Conservation (phyloP, 2,329 filamentous ascomycete species). For the Endoconidiophora polonica region DNA sequence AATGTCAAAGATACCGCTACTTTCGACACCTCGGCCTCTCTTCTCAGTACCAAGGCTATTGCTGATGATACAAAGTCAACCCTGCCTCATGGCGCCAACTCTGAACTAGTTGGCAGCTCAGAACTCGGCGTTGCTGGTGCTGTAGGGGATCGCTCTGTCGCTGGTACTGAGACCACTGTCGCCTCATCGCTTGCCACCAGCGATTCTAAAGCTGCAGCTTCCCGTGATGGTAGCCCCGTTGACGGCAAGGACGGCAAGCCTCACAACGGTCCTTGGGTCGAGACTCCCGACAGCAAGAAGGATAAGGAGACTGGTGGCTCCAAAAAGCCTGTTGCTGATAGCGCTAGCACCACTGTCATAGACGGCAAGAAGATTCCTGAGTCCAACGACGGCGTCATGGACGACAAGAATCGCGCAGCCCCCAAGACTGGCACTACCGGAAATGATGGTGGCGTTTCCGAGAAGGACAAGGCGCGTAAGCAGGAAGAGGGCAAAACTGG, state of each 20-base stretch:
- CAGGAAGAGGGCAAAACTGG: slow-evolving; percentile 48
- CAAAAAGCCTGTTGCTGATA: slow-evolving; percentile 23
- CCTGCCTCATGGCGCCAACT: slow-evolving; percentile 25
- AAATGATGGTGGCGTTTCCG: slow-evolving; percentile 75
- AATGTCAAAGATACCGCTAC: background rate
- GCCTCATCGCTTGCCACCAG: background rate
- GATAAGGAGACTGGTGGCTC: slow-evolving; percentile 16
- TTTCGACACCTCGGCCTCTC: background rate
- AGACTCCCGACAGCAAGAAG: slow-evolving; percentile 27
- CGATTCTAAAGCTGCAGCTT: slow-evolving; percentile 6
- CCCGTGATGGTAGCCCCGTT: slow-evolving; percentile 54
- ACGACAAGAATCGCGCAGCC: slow-evolving; percentile 58
- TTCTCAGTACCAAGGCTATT: slow-evolving; percentile 6
- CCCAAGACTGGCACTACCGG: slow-evolving; percentile 78
- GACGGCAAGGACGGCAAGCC: slow-evolving; percentile 91
- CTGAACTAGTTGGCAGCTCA: slow-evolving; percentile 21
- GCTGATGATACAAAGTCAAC: slow-evolving; percentile 21
- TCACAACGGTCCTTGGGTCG: slow-evolving; percentile 68
- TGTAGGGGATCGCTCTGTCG: background rate
- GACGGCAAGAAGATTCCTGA: slow-evolving; percentile 46
- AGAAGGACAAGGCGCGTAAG: slow-evolving; percentile 65
- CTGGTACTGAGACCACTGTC: slow-evolving; percentile 2
- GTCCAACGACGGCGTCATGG: slow-evolving; percentile 73
- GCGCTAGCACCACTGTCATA: slow-evolving; percentile 34
- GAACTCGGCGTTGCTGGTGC: slow-evolving; percentile 3